A percentile compares a stretch with the other conserved stretches of the same genome.
phyloP scores from a whole-genome alignment of 495 filamentous ascomycete species.

The Achaetomiella virescens region DNA sequence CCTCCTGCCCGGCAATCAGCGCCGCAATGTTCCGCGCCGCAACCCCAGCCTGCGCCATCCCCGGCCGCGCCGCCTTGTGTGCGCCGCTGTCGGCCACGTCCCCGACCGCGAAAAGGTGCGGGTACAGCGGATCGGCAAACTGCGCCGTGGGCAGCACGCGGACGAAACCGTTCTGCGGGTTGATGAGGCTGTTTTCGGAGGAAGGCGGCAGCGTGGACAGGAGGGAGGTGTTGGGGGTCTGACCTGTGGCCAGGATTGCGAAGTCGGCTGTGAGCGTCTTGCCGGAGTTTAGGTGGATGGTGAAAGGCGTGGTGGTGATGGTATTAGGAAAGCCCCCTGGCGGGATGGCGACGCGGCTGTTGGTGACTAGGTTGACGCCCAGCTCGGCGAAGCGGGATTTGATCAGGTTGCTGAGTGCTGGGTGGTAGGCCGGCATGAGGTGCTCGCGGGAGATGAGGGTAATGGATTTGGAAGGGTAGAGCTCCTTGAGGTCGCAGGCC shows the following conservation, averaged over 20 bases:
- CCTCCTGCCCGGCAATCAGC: constrained; percentile 31
- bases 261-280: constrained; percentile 13
- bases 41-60: constrained; percentile 46
- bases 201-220: constrained; percentile 24
- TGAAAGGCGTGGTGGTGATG: not conserved
- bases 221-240: constrained; percentile 49
- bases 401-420: constrained; percentile 43
- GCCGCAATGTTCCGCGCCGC: constrained; percentile 50
- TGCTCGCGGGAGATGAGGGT: constrained; percentile 47
- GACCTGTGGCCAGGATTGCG: constrained; percentile 32
- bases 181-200: constrained; percentile 29
- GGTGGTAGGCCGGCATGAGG: constrained; percentile 49
- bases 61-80: constrained; percentile 50
- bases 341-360: constrained; percentile 16
- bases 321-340: constrained; percentile 24
- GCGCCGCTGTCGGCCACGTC: constrained; percentile 55
- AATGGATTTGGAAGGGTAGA: constrained; percentile 49
- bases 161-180: constrained; percentile 42
- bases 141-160: constrained; percentile 51
- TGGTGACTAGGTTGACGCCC: constrained; percentile 27
- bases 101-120: constrained; percentile 49
- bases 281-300: constrained; percentile 13
- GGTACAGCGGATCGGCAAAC: constrained; percentile 32
- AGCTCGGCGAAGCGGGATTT: constrained; percentile 30
- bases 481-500: constrained; percentile 53